phyloP scores from a whole-genome alignment of 768 basidiomycete species.

The Xerocomus spinulosus region DNA sequence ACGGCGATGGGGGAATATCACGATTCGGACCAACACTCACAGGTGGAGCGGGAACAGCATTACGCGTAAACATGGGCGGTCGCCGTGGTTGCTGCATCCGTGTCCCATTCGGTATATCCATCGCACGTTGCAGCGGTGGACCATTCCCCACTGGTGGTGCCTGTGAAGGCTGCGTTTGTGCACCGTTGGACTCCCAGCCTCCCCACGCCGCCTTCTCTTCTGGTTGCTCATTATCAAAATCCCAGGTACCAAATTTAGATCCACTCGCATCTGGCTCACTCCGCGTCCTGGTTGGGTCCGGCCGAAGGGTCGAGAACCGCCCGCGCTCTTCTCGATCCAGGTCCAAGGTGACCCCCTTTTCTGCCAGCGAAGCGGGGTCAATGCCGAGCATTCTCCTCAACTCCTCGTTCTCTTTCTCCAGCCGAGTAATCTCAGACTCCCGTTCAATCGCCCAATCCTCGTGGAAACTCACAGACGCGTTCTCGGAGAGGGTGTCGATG shows the following conservation, averaged over 20 bases:
- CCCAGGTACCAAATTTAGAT: slow-evolving; percentile 25
- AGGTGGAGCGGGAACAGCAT: slow-evolving; percentile 33
- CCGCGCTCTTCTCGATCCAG: slow-evolving; percentile 43
- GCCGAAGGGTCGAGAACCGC: slow-evolving; percentile 25
- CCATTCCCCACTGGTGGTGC: slow-evolving; percentile 18
- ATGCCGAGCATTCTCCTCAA: slow-evolving; percentile 75
- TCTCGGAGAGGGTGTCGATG: slow-evolving; percentile 41
- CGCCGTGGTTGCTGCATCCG: slow-evolving; percentile 52
- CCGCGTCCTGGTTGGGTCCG: slow-evolving; percentile 22
- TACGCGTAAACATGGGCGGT: slow-evolving; percentile 49
- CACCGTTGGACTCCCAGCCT: slow-evolving; percentile 26
- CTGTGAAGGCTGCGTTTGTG: slow-evolving; percentile 30
- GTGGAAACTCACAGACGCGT: slow-evolving; percentile 37
- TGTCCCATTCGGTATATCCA: slow-evolving; percentile 50
- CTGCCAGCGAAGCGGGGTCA: slow-evolving; percentile 49
- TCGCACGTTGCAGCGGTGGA: slow-evolving; percentile 41
- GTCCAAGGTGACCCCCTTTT: slow-evolving; percentile 51
- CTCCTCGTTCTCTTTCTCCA: slow-evolving; percentile 79
- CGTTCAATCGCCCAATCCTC: slow-evolving; percentile 86
- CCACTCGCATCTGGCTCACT: slow-evolving; percentile 23
- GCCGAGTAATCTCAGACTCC: slow-evolving; percentile 77
- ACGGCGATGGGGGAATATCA: slow-evolving; percentile 38
- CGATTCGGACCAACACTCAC: slow-evolving; percentile 33
- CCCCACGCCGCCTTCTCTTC: slow-evolving; percentile 23
- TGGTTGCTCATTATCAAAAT: slow-evolving; percentile 28